These are phyloP conservation scores for Opeltia flavorubescens DNA, from an alignment of 495 filamentous ascomycete genomes.

Conservation along the genomic window DNA sequence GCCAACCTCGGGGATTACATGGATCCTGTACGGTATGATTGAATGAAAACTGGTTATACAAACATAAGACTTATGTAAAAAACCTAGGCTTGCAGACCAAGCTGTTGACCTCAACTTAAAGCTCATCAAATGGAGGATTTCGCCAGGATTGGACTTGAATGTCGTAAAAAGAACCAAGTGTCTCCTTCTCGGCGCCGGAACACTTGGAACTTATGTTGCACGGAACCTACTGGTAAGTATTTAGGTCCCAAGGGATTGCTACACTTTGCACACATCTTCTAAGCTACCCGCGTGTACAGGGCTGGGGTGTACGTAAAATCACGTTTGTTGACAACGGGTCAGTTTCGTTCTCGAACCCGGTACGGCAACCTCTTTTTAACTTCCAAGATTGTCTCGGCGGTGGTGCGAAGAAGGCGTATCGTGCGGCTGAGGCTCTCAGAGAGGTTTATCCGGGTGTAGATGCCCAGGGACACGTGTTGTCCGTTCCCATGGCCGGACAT, in stretches of 20 bases:
- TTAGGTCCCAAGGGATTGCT: neutral
- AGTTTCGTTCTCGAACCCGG: conserved; percentile 95
- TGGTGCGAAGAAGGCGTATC: conserved; percentile 67
- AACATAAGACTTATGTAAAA: neutral
- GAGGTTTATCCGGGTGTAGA: conserved; percentile 89
- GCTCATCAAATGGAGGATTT: conserved; percentile 96
- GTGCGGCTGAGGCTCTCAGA: conserved; percentile 66
- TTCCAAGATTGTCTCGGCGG: conserved; percentile 82
- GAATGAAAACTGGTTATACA: neutral
- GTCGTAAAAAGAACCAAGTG: conserved; percentile 83
- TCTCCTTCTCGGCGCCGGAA: conserved; percentile 87
- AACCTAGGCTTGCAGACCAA: conserved; percentile 63
- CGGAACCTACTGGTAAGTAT: conserved; percentile 57
- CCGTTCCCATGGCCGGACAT: conserved; percentile 92
- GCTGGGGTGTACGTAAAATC: conserved; percentile 93
- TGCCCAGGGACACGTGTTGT: conserved; percentile 57
- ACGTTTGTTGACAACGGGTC: conserved; percentile 92
- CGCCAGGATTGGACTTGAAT: conserved; percentile 74
- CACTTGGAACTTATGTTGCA: conserved; percentile 84
- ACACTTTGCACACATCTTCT: neutral
- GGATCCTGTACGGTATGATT: conserved; percentile 56
- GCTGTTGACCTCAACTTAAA: conserved; percentile 97
- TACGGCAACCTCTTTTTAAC: conserved; percentile 82
- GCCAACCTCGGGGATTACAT: conserved; percentile 81
- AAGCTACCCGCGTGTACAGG: conserved; percentile 25